Base-by-base conservation (phyloP, 306 rosid genomes). In the Malus fusca region DNA sequence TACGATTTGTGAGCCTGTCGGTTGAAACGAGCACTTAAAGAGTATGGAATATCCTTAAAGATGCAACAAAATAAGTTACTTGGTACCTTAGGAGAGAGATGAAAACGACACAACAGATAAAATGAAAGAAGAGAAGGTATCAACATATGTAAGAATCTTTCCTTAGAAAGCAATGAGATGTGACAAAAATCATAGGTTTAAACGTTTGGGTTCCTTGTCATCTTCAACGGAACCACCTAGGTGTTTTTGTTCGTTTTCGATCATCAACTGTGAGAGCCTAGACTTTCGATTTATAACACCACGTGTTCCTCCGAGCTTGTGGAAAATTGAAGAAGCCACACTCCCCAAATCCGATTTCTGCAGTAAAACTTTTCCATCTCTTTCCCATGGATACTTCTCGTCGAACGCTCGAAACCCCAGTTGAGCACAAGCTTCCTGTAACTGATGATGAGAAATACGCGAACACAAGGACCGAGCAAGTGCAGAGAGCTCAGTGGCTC, bases 401-500 rank as follows among this genome's bases (percentile, higher is more conserved):
- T 68, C 55, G 22, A 6, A 68, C 72, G 23, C 52, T 11, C 46
- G 70, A 74, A 62, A 44, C 30, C 5, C 23, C 69, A 19, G 44
- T 28, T 68, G 80, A 76, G 22, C 73, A 55, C 40, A 59, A 40
- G 44, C 66, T 76, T 35, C 74, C 72, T 52, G 79, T 76, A 52
- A 55, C 23, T 28, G 40, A 15, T 42, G 44, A 33, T 3, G 72
- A 33, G 8, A 55, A 19, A 25, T 18, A 51, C 40, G 33, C 31
- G 31, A 66, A 58, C n/a, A 14, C 65, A 23, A 73, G 42, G 68
- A 58, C 5, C 30, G 74, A 56, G 11, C 73, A 68, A 42, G 51
- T 4, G 40, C 74, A 76, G 61, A 21, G 61, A 40, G 80, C 68
- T 68, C 80, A 76, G 60, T 76, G 74, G 74, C 59, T 76, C 25